These are phyloP conservation scores for Didymella segeticola DNA, from an alignment of 2,329 filamentous ascomycete genomes.

Conservation along the genomic window DNA sequence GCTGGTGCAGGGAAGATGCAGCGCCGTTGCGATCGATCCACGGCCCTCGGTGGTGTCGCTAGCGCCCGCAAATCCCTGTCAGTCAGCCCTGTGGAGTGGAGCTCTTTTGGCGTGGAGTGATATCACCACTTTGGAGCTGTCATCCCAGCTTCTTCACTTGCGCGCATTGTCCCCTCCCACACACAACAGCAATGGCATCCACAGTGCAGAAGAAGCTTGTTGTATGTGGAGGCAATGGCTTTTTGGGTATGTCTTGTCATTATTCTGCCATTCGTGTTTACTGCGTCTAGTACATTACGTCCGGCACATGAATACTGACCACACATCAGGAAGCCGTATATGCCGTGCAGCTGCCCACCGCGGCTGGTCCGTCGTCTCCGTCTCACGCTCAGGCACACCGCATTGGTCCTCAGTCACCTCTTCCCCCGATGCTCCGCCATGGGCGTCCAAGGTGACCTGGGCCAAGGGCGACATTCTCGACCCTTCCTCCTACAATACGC, in stretches of 20 bases:
- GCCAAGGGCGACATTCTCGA: slow-evolving; percentile 86
- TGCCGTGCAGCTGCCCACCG: slow-evolving; percentile 86
- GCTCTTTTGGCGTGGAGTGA: slow-evolving; percentile 34
- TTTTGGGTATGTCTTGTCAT: slow-evolving; percentile 67
- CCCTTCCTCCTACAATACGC: slow-evolving; percentile 77
- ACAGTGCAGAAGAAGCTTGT: slow-evolving; percentile 77
- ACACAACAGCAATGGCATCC: slow-evolving; percentile 53
- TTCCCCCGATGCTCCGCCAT: slow-evolving; percentile 72
- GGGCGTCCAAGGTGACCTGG: slow-evolving; percentile 86
- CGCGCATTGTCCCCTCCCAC: slow-evolving; percentile 6
- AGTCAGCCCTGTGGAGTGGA: slow-evolving; percentile 30
- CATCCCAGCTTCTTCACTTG: slow-evolving; percentile 4
- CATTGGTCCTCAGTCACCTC: slow-evolving; percentile 82
- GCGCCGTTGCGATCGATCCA: neutral
- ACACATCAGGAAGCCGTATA: slow-evolving; percentile 70
- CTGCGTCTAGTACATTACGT: neutral
- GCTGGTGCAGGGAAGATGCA: neutral
- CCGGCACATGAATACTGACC: neutral
- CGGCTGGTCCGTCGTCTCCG: slow-evolving; percentile 90
- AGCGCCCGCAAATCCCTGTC: slow-evolving; percentile 27
- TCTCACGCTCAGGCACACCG: slow-evolving; percentile 94
- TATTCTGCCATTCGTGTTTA: neutral
- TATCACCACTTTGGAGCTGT: slow-evolving; percentile 43
- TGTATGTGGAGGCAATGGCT: slow-evolving; percentile 93
- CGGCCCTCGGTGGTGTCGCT: slow-evolving; percentile 6